Percentiles rank a stretch among this genome's conserved stretches.
These are phyloP conservation scores for Leccinum disarticulatum DNA, from an alignment of 768 basidiomycete genomes.

Conservation along the genomic window DNA sequence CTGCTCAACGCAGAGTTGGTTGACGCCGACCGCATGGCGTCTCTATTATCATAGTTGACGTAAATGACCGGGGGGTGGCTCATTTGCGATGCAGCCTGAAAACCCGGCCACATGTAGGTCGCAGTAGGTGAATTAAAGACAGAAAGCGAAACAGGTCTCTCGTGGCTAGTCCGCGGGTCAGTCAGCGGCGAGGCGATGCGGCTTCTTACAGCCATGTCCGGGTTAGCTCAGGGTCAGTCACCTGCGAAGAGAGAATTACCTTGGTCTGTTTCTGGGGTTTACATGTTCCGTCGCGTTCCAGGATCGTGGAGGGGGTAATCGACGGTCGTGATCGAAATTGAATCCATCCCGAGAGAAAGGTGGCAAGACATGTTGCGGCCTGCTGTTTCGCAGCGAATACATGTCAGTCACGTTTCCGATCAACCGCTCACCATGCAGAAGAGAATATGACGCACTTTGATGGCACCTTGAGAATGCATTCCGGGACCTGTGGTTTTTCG, in stretches of 20 bases:
- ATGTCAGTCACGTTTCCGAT: constrained; percentile 25
- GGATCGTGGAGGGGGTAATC: constrained; percentile 33
- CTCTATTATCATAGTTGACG: constrained; percentile 35
- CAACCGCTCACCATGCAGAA: constrained; percentile 16
- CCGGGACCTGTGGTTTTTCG: constrained; percentile 21
- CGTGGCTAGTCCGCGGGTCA: constrained; percentile 23
- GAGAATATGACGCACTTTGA: constrained; percentile 26
- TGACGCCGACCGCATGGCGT: constrained; percentile 33
- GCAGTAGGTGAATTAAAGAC: constrained; percentile 45
- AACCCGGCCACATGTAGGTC: constrained; percentile 48
- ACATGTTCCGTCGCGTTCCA: constrained; percentile 27
- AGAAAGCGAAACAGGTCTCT: constrained; percentile 37
- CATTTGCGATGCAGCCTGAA: constrained; percentile 46
- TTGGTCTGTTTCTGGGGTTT: constrained; percentile 23
- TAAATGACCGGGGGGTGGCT: constrained; percentile 39
- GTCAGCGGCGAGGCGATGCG: constrained; percentile 21
- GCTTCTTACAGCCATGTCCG: constrained; percentile 19
- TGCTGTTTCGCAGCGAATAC: constrained; percentile 29
- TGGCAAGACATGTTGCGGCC: constrained; percentile 35
- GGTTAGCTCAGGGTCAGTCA: constrained; percentile 18
- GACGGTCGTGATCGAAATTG: constrained; percentile 35
- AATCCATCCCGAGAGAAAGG: constrained; percentile 32
- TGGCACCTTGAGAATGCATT: constrained; percentile 24
- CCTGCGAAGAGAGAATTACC: constrained; percentile 21
- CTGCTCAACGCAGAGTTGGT: constrained; percentile 30